Evolutionary conservation across 345 rosid genomes (phyloP), one percentile per base, ranked within the genome.

Genomic region (Anacardium occidentale): DNA sequence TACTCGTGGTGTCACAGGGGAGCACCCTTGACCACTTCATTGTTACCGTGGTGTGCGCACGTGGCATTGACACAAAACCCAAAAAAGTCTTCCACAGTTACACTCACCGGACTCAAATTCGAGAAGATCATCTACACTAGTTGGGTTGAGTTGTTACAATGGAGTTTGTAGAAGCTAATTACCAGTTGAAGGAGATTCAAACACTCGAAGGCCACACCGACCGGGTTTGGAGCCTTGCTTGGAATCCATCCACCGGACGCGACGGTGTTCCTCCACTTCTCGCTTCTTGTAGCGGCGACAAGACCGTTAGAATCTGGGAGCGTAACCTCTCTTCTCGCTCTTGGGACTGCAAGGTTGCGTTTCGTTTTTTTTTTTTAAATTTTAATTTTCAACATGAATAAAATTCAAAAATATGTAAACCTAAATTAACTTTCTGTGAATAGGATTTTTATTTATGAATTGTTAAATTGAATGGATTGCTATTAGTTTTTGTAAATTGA

Each of bases 301-400:
- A 85, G 82, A 92, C 97, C 13, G 92, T 88, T n/a, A 85, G 98
- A 69, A 87, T 92, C 86, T 95, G 99, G 98, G 90, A 92, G 81
- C 87, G 76, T 72, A 80, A 62, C 53, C 76, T 84, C 26, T 84
- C 90, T 64, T 77, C 92, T 77, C 78, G 78, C 70, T 79, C 89
- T 62, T 92, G 92, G 92, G 62, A 83, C 37, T 95, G 98, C 90
- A 92, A 90, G 98, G 98, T 92, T 71, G 24, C 65, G 90, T 90
- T 69, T 42, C 75, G 63, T 14, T 47, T 60, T 42, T 53, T 66
- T 60, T 81, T 37, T 47, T 18, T 25, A 10, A 5, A 2, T 66
- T 37, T 37, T 37, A 37, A 7, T 37, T 29, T 29, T 29, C 32
- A 29, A 37, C 42, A 37, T 37, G 3, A 37, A 5, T 37, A 37